phyloP scores from a whole-genome alignment of 2,329 filamentous ascomycete genomes.

The Leptosphaerulina australis region DNA sequence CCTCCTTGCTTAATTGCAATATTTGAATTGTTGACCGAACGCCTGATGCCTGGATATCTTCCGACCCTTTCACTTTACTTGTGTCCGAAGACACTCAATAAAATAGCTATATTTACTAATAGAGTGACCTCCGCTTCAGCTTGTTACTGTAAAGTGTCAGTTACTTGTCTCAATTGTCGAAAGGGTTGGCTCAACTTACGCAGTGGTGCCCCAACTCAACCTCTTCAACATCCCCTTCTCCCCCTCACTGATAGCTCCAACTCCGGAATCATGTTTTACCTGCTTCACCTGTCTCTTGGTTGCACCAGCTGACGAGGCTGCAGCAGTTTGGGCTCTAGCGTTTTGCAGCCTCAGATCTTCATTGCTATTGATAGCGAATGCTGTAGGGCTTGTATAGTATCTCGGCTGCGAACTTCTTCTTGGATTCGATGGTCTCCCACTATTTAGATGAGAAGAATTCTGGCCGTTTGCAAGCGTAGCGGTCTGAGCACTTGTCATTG shows the following conservation, averaged over 20 bases:
- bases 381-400: constrained; percentile 23
- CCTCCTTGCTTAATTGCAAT: no score
- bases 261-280: constrained; percentile 8
- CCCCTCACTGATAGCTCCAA: constrained; percentile 3
- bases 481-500: neutral
- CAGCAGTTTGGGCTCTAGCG: neutral
- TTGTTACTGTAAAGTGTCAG: constrained; percentile 6
- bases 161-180: no score
- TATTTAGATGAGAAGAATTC: no score
- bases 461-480: neutral
- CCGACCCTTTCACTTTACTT: no score
- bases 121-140: constrained; percentile 11
- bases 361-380: constrained; percentile 2
- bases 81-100: no score
- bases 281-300: constrained; percentile 2
- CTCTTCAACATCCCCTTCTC: constrained; percentile 9
- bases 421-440: neutral
- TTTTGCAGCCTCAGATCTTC: constrained; percentile 6
- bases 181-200: neutral
- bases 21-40: no score
- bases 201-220: constrained; percentile 13
- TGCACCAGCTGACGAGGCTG: neutral
- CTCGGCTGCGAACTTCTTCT: constrained; percentile 18
- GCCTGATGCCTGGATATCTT: no score
- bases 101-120: neutral